Base-by-base conservation (phyloP, 2,329 filamentous ascomycete species). In the Mycogone perniciosa region DNA sequence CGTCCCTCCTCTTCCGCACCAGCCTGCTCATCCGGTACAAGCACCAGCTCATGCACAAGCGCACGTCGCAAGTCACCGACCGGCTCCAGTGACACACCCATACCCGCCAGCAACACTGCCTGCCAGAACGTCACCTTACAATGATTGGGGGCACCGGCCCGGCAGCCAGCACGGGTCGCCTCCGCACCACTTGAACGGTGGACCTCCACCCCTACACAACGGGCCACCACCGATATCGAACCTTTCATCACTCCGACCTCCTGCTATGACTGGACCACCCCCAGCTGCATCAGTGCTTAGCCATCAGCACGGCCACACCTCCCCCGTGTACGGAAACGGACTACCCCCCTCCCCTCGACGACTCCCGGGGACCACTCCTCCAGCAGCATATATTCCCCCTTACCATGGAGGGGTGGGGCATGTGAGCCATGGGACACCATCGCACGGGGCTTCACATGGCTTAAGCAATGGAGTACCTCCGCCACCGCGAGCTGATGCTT, bases 121-220 rank as follows among this genome's bases (percentile, higher is more conserved):
- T 26, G 57, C 59, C 46, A 57, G 56, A 37, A 49, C 52, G 37
- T 52, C 59, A 7, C 48, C 59, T 29, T 68, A 70, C 60, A 63
- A 62, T 39, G 76, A 77, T 51, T 82, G 80, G 74, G 72, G 75
- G 30, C 57, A 59, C 49, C 74, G 76, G 20, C 71, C 72, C 10
- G 66, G 75, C 20, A 73, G 75, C 33, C 75, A 76, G 47, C 74
- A 77, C 53, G 71, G 72, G 35, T 71, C 77, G 4, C 67, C 72
- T 34, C 62, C 72, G 30, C 72, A 74, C 48, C 73, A 78, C 39
- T 60, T 79, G 42, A 82, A 80, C 58, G 75, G 77, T 34, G 76
- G 63, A 9, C 64, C 62, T 33, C 66, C 68, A 10, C 54, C 62
- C n/a, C 59, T 68, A 44, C 65, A 66, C 37, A 59, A 60, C 45